Evolutionary conservation across 495 filamentous ascomycete species (phyloP), one percentile per base, ranked within the genome.

Genomic region (Oidiodendron maius): DNA sequence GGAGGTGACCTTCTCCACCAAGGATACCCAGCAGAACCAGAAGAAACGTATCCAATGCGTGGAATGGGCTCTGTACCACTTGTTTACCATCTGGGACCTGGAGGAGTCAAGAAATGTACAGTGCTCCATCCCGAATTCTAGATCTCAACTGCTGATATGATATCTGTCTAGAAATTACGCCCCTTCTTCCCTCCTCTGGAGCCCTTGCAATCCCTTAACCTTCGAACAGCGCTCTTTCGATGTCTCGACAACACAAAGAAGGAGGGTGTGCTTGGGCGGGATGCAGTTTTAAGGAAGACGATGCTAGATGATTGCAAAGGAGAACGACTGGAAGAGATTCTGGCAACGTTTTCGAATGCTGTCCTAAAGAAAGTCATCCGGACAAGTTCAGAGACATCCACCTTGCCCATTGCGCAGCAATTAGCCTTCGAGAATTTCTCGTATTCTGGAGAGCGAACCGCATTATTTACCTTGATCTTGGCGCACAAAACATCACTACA

Each of bases 251-350:
- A 89, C 24, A 70, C 86, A 41, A 95, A 94, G 74, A 94, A 89
- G 65, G 86, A 81, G 74, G 89, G 87, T 9, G 74, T 87, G 1
- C 69, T 95, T 16, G 85, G 87, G 9, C 76, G 83, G 41, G 88
- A 94, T 61, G 75, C 75, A 0, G 78, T 89, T 3, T 66, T 95
- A 32, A 80, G 90, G 35, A 95, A 91, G 66, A 88, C 85, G 0
- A 91, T 94, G 86, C 69, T 96, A 47, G 90, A 96, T 62, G 89
- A 96, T 52, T 96, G 90, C 68, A 86, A 82, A 53, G 87, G 87
- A 24, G 87, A 89, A 49, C 77, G 86, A 52, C 75, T 88, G 46
- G 85, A 87, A 60, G 89, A 96, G 64, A 64, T 91, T 1, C 71
- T 95, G 10, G 77, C 83, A 10, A 74, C 77, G 0, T 94, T 96